Evolutionary conservation across 2,329 filamentous ascomycete genomes (phyloP).

Genomic region (Penicillium polonicum): DNA sequence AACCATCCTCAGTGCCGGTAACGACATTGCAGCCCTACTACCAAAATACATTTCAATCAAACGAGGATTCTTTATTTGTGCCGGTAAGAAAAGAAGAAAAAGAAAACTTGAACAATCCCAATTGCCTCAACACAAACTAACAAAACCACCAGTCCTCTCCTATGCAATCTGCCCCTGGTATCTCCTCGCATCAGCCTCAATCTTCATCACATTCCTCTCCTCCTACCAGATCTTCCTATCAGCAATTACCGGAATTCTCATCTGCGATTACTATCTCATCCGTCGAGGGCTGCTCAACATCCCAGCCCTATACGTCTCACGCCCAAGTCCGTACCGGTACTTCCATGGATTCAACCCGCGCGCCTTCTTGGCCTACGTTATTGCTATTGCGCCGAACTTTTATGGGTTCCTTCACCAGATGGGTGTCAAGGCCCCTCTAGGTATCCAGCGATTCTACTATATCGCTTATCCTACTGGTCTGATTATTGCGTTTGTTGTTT

Average conservation of each 20-base stretch:
- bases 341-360: conserved; percentile 38
- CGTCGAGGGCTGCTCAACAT: conserved; percentile 38
- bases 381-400: conserved; percentile 44
- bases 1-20: conserved; percentile 31
- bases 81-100: conserved; percentile 7
- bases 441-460: conserved; percentile 51
- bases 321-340: conserved; percentile 35
- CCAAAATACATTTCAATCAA: conserved; percentile 44
- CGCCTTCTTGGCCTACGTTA: conserved; percentile 35
- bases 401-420: conserved; percentile 45
- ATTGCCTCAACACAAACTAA: background rate
- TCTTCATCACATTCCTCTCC: conserved; percentile 44
- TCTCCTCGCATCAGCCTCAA: conserved; percentile 33
- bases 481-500: conserved; percentile 20
- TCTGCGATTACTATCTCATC: conserved; percentile 47
- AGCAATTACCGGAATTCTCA: conserved; percentile 44
- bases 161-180: conserved; percentile 44
- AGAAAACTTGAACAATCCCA: background rate
- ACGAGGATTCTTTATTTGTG: conserved; percentile 42
- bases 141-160: conserved; percentile 22
- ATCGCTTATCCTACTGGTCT: conserved; percentile 57
- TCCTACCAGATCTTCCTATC: conserved; percentile 44
- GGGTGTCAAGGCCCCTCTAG: conserved; percentile 37
- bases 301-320: conserved; percentile 35
- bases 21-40: conserved; percentile 39